A percentile compares a stretch with the other conserved stretches of the same genome.
These are phyloP conservation scores for Scleroderma citrinum DNA, from an alignment of 768 basidiomycete genomes.

Conservation along the genomic window DNA sequence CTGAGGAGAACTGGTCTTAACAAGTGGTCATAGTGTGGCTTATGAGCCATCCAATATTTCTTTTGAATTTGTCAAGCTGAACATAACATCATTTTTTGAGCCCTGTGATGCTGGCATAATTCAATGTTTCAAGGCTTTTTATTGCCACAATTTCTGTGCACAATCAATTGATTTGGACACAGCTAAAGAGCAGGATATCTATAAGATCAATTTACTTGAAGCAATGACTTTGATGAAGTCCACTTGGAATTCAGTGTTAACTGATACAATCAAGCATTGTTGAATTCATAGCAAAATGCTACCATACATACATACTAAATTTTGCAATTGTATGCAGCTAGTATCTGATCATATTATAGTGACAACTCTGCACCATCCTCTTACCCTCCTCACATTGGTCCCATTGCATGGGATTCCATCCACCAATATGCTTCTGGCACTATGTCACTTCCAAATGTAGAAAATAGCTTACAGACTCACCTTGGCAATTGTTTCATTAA, in stretches of 20 bases:
- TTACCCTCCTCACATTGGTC: neutral
- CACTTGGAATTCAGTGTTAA: constrained; percentile 27
- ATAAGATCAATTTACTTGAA: constrained; percentile 31
- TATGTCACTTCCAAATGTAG: constrained; percentile 12
- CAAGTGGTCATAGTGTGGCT: neutral
- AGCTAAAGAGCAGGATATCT: constrained; percentile 27
- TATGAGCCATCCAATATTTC: constrained; percentile 4
- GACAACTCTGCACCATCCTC: neutral
- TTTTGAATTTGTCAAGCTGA: constrained; percentile 16
- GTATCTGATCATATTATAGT: neutral
- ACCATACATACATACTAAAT: neutral
- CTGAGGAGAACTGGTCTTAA: too few relatives aligned
- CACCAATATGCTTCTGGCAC: constrained; percentile 9
- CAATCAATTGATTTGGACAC: constrained; percentile 28
- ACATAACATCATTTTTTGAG: constrained; percentile 34
- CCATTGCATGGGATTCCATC: constrained; percentile 4
- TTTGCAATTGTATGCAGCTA: neutral
- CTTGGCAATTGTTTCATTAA: constrained; percentile 5
- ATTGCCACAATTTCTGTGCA: constrained; percentile 20
- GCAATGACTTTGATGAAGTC: constrained; percentile 28
- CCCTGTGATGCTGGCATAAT: constrained; percentile 16
- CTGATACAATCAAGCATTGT: constrained; percentile 30
- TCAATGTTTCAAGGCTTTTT: constrained; percentile 34
- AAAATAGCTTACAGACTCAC: constrained; percentile 4
- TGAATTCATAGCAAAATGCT: constrained; percentile 31